Percentiles rank a stretch among this genome's conserved stretches.
These are phyloP conservation scores for Salvia miltiorrhiza DNA, from an alignment of 257 asterid genomes.

Conservation along the genomic window DNA sequence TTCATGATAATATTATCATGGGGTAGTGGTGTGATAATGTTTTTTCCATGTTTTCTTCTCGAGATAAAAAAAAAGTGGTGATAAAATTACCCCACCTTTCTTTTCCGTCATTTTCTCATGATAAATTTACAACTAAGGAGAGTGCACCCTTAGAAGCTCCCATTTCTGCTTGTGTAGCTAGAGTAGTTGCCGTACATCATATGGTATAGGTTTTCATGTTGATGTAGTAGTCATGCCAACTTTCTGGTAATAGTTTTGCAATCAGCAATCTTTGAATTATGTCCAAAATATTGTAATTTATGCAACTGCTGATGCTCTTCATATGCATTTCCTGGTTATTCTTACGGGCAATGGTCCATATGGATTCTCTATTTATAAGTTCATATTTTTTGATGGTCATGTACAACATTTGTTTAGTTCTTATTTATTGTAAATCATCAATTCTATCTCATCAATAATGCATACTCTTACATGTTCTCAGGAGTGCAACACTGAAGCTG, in stretches of 20 bases:
- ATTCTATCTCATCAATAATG: not conserved
- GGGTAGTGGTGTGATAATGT: too few species aligned
- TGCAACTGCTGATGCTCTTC: not conserved
- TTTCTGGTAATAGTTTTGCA: not conserved
- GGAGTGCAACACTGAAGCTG: slow-evolving; percentile 76
- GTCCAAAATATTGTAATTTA: not conserved
- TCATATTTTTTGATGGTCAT: not conserved
- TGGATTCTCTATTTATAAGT: not conserved
- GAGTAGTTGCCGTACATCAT: not conserved
- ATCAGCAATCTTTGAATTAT: not conserved
- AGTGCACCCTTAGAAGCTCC: too few species aligned
- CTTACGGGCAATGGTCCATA: not conserved
- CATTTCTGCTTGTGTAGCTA: not conserved
- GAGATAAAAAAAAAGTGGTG: too few species aligned
- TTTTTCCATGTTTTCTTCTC: too few species aligned
- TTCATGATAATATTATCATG: too few species aligned
- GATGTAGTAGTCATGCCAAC: not conserved
- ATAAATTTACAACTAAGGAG: too few species aligned
- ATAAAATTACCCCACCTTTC: too few species aligned
- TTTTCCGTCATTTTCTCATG: too few species aligned
- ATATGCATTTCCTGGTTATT: not conserved
- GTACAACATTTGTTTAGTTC: not conserved
- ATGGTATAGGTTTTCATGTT: not conserved
- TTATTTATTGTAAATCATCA: not conserved
- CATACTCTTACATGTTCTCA: slow-evolving; percentile 17